A percentile compares a stretch with the other conserved stretches of the same genome.
These are phyloP conservation scores for Haematococcus lacustris DNA, from an alignment of 139 green algal genomes.

Conservation along the genomic window DNA sequence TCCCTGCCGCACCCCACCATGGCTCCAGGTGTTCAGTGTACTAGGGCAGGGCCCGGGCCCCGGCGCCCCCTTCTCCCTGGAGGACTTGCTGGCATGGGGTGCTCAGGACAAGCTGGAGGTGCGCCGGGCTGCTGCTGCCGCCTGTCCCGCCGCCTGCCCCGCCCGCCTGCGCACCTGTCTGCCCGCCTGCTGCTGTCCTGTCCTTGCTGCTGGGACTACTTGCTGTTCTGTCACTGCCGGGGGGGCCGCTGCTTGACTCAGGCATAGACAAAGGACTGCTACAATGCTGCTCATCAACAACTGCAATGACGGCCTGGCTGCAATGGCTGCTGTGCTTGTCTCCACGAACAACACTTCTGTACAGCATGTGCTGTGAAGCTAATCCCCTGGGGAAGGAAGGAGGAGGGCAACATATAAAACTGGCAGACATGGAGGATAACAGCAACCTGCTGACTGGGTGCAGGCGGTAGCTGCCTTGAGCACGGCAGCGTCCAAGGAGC, in stretches of 20 bases:
- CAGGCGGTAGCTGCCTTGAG: constrained; percentile 10
- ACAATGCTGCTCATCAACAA: background rate
- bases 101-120: constrained; percentile 26
- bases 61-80: constrained; percentile 9
- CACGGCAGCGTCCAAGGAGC: constrained; percentile 28
- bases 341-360: too few species aligned
- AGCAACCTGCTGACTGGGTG: background rate
- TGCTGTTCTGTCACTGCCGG: background rate
- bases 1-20: background rate
- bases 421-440: background rate
- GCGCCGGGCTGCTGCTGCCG: background rate
- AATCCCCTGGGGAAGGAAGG: background rate
- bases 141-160: too few species aligned
- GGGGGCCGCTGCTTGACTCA: background rate
- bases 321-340: background rate
- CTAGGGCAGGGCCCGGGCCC: constrained; percentile 10
- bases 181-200: too few species aligned
- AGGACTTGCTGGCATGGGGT: constrained; percentile 30
- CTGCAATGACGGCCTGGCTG: background rate
- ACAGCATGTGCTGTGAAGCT: background rate
- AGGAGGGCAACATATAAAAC: background rate
- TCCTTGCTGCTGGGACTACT: too few species aligned
- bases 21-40: constrained; percentile 9
- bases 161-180: too few species aligned
- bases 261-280: background rate